Evolutionary conservation across 2,329 filamentous ascomycete species (phyloP).

Genomic region (Calonectria hawksworthii): DNA sequence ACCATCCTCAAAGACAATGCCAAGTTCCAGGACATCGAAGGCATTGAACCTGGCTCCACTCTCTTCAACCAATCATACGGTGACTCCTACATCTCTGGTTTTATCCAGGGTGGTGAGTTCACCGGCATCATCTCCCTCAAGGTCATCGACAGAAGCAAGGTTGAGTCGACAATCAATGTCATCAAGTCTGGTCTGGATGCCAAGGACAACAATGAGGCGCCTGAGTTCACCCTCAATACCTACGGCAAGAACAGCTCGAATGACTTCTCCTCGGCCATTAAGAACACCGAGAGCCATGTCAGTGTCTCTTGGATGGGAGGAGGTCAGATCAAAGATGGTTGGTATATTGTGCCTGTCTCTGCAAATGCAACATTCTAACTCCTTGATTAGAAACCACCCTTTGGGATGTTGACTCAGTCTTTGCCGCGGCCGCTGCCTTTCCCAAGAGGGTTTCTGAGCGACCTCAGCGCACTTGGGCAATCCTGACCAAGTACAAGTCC

Average conservation of each 20-base stretch:
- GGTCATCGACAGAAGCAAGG: constrained; percentile 3
- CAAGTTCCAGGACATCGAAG: background rate
- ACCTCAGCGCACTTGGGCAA: constrained; percentile 21
- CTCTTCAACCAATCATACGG: constrained; percentile 12
- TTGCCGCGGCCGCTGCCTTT: background rate
- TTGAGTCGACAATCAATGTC: background rate
- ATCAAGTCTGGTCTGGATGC: constrained; percentile 10
- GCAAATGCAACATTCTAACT: background rate
- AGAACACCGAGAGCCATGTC: constrained; percentile 19
- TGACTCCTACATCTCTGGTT: constrained; percentile 16
- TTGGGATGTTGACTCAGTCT: background rate
- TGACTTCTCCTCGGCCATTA: background rate
- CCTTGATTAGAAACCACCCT: background rate
- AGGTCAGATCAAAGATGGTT: constrained; percentile 9
- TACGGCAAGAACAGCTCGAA: background rate
- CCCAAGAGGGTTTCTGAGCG: background rate
- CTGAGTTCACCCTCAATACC: constrained; percentile 2
- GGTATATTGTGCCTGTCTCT: background rate
- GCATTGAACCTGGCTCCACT: background rate
- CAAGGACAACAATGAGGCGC: background rate
- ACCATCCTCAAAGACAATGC: constrained; percentile 2
- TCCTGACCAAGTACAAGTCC: constrained; percentile 28
- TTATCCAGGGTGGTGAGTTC: constrained; percentile 14
- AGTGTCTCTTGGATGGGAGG: constrained; percentile 15
- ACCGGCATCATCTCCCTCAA: constrained; percentile 4